Evolutionary conservation across 805 yeast genomes (phyloP).

Genomic region (Candida anglica): DNA sequence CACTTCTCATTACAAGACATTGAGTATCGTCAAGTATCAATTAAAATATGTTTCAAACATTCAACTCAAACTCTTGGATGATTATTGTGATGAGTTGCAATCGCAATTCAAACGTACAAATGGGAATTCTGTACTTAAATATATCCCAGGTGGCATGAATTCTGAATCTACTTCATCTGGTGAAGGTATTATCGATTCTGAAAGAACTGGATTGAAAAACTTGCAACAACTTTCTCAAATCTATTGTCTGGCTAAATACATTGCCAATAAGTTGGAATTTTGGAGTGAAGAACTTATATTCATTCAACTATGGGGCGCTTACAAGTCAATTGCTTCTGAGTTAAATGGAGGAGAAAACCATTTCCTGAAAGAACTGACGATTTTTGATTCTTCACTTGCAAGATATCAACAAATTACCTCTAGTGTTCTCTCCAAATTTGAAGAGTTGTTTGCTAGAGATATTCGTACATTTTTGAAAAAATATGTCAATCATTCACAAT

Average conservation of each 20-base stretch:
- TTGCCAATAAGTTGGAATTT: conserved; percentile 23
- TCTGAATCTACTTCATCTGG: conserved; percentile 24
- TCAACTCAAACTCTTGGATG: conserved; percentile 54
- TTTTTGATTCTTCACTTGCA: conserved; percentile 23
- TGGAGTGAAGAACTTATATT: conserved; percentile 38
- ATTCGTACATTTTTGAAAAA: conserved; percentile 26
- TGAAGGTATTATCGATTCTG: conserved; percentile 14
- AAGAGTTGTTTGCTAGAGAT: conserved; percentile 29
- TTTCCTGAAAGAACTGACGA: conserved; percentile 15
- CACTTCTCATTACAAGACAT: conserved; percentile 50
- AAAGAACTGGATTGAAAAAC: no score
- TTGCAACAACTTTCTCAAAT: conserved; percentile 14
- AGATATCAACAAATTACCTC: conserved; percentile 18
- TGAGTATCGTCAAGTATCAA: conserved; percentile 48
- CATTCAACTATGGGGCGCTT: conserved; percentile 37
- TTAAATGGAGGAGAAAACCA: conserved; percentile 10
- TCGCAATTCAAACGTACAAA: conserved; percentile 38
- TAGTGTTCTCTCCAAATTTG: conserved; percentile 17
- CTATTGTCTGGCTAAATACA: conserved; percentile 31
- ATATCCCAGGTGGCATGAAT: conserved; percentile 31
- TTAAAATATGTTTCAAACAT: conserved; percentile 53
- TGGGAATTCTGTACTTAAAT: conserved; percentile 26
- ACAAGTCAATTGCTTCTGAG: no score
- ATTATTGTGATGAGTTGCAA: conserved; percentile 42
- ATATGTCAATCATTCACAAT: conserved; percentile 33